These are phyloP conservation scores for Ballota nigra DNA, from an alignment of 257 asterid species.

Conservation along the genomic window DNA sequence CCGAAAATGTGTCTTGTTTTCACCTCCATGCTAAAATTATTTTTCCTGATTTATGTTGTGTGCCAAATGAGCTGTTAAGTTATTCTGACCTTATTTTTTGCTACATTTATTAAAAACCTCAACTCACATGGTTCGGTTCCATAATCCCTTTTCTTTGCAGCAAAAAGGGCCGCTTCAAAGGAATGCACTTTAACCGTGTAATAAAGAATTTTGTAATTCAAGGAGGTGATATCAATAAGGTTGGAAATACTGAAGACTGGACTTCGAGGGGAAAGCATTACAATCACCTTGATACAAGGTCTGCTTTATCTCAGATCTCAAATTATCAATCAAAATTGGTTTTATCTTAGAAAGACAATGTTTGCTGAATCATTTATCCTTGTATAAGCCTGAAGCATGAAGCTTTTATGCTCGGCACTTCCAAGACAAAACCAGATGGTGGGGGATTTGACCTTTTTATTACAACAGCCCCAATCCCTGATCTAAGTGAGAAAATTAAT, in stretches of 20 bases:
- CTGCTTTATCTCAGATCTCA: constrained; percentile 29
- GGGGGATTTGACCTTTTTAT: constrained; percentile 77
- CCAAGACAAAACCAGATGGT: constrained; percentile 60
- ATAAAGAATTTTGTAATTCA: constrained; percentile 90
- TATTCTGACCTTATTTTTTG: constrained; percentile 2
- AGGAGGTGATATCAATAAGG: constrained; percentile 74
- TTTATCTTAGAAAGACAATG: not conserved
- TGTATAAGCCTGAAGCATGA: constrained; percentile 79
- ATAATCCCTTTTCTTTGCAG: constrained; percentile 45
- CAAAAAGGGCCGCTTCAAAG: constrained; percentile 67
- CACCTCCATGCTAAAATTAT: not conserved
- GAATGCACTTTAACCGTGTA: constrained; percentile 84
- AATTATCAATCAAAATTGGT: not conserved
- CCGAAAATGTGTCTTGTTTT: constrained; percentile 11
- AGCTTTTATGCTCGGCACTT: constrained; percentile 97
- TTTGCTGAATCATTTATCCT: not conserved
- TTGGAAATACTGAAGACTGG: constrained; percentile 81
- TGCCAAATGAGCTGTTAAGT: not conserved
- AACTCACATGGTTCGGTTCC: not conserved
- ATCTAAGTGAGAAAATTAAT: constrained; percentile 75
- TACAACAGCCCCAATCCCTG: constrained; percentile 91
- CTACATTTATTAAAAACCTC: constrained; percentile 14
- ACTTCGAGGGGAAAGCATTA: constrained; percentile 85
- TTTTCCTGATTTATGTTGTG: not conserved
- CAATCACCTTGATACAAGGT: constrained; percentile 91